Base-by-base conservation (phyloP, 148 eudicot species). In the Salicornia ramosissima region DNA sequence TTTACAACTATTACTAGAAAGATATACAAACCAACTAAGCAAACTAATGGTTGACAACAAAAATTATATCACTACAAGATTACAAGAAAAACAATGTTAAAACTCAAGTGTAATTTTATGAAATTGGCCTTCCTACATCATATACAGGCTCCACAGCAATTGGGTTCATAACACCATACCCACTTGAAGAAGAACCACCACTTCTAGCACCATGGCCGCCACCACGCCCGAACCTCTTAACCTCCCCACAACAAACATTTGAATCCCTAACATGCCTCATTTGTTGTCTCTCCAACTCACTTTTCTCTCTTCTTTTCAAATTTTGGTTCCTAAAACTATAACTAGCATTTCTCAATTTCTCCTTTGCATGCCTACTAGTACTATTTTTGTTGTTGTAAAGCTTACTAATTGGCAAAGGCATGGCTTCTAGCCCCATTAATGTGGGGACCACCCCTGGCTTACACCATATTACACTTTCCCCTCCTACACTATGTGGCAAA, bases 381-480 rank as follows among this genome's bases (percentile, higher is more conserved):
- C 64, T 71, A n/a, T 72, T 28, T 2, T 58, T 77, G 30, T 8
- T 74, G 10, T 60, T 60, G 36, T 77, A 60, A 60, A 72, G 63
- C 61, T 55, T 77, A 42, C 72, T 66, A 52, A 84, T 65, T 6
- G 96, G 91, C 67, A 87, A 71, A 2, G 96, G 96, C 83, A 93
- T 82, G 21, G 92, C 95, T 52, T 93, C 98, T 49, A 90, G 77
- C 11, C 98, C 98, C 98, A 93, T 93, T 25, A 93, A 68, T 73
- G 83, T 93, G 0, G 84, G 88, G 33, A 93, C 94, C 26, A 90
- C 86, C 65, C 96, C 90, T 6, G 96, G 95, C 55, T 88, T 93
- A 67, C 98, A 90, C 98, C 98, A 93, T 22, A 90, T 79, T 31
- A 93, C 98, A 50, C 84, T 82, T 78, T 90, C 95, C 34, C 96